Percentiles rank a stretch among this genome's conserved stretches.
Conservation (phyloP, 2,329 filamentous ascomycete genomes). For the Pseudopyrenochaeta lycopersici region DNA sequence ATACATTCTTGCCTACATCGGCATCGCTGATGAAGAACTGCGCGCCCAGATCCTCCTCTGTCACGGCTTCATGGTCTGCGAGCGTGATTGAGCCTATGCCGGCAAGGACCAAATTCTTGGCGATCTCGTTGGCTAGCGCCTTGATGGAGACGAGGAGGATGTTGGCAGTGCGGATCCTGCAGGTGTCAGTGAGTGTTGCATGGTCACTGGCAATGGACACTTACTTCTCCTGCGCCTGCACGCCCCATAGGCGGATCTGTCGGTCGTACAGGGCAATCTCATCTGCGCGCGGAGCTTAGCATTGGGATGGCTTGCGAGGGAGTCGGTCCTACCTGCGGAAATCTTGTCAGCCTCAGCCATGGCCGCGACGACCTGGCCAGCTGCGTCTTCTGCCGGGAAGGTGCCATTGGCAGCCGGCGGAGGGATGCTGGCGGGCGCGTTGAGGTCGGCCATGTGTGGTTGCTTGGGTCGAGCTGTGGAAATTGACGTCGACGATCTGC, state of each 20-base stretch:
- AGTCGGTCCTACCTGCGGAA: constrained; percentile 44
- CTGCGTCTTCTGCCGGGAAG: constrained; percentile 42
- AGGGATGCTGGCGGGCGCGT: constrained; percentile 8
- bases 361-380: constrained; percentile 48
- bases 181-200: constrained; percentile 6
- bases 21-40: constrained; percentile 77
- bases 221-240: constrained; percentile 85
- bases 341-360: constrained; percentile 53
- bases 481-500: too few relatives aligned
- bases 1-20: constrained; percentile 77
- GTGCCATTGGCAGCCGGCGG: constrained; percentile 33
- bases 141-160: constrained; percentile 89
- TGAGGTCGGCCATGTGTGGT: constrained; percentile 29
- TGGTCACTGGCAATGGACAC: background rate
- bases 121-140: constrained; percentile 90
- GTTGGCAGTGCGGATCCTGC: constrained; percentile 83
- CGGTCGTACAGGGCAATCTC: constrained; percentile 98
- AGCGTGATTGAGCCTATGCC: constrained; percentile 92
- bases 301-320: background rate
- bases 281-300: constrained; percentile 62
- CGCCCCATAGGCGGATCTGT: constrained; percentile 96
- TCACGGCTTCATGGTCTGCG: constrained; percentile 78
- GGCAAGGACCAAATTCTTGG: constrained; percentile 95
- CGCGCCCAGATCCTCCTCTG: constrained; percentile 76
- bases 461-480: background rate